Base-by-base conservation (phyloP, 2,329 filamentous ascomycete species). In the Emmonsiellopsis sp. region DNA sequence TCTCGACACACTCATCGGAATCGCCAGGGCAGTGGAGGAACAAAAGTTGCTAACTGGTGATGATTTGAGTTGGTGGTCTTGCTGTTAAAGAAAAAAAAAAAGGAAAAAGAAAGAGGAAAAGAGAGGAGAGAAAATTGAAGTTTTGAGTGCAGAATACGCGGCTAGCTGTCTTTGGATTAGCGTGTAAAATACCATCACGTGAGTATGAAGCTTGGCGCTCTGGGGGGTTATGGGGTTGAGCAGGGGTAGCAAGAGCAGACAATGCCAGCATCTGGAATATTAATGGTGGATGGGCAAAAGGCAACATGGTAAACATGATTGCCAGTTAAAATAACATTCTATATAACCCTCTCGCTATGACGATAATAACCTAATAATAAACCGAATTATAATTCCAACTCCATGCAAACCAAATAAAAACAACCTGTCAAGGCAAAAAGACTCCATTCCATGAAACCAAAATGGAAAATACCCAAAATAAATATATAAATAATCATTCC, bases 51-150 rank as follows among this genome's bases (percentile, higher is more conserved):
- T 45, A 78, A 76, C 79, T 80, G 81, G 76, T 79, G 80, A 83
- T 83, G 80, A 85, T 86, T 86, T 86, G 83, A 86, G 79, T 83
- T 78, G 78, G 79, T 82, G 83, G 83, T 86, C 83, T 80, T 78
- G 74, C 65, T 70, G 70, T 70, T 71, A 72, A 64, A 63, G 63
- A 66, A 67, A 67, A 67, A 67, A 70, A 70, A 68, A 66, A 54
- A 49, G 55, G 44, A 53, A 57, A 59, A 59, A 63, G 55, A 49
- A 38, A 46, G 44, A 42, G 52, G 46, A 51, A 58, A 52, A 56
- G 52, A 49, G 55, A 47, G 51, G 57, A 58, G 58, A 64, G 55
- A 46, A 35, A 43, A 60, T 44, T 51, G 20, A 11, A 42, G 26
- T 51, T 46, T 49, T 44, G 11, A 40, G 47, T 7, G 8, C 10